Evolutionary conservation across 1,284 basidiomycete species (phyloP), one percentile per base, ranked within the genome.

Genomic region (Naganishia sp.): DNA sequence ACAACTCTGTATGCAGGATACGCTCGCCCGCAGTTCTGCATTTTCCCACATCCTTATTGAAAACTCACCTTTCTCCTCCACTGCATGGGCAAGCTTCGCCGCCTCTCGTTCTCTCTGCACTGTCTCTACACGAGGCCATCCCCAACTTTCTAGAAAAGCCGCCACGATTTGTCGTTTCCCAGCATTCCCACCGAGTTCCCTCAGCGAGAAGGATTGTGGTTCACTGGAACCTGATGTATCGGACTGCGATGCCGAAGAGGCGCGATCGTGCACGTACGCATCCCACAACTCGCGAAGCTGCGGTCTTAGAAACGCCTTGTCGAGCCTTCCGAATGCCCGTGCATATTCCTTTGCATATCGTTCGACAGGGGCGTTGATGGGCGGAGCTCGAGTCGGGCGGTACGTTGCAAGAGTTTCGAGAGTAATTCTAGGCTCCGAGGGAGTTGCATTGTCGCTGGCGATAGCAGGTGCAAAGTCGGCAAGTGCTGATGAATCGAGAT

Each of bases 61-160:
- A 23, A 28, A 72, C 72, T 15, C 69, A 72, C 32, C 50, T 57
- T 61, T 72, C 68, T 42, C 67, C 25, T 46, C 65, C 53, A 45
- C 67, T 66, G 50, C 62, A 32, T 63, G 49, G 13, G 35, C 46
- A 47, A 42, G 46, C 52, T 25, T 6, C 32, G 50, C 35, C 11
- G 31, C 53, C 31, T 66, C 49, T 31, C 46, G 56, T 35, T 66
- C 65, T 32, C 42, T 54, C 42, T 50, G 45, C n/a, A 60, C 43
- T n/a, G 50, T 46, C 46, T 57, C 49, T 6, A 58, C 54, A 32
- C 53, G 66, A 65, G 42, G 71, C 70, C 63, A 71, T 56, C 70
- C 73, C 73, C 58, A 70, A 60, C 43, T 47, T 61, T 43, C 65
- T 50, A 66, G 53, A 15, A 62, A 56, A 60, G 15, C 52, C 53